Base-by-base conservation (phyloP, 805 yeast species). In the Candida coquimbonensis region DNA sequence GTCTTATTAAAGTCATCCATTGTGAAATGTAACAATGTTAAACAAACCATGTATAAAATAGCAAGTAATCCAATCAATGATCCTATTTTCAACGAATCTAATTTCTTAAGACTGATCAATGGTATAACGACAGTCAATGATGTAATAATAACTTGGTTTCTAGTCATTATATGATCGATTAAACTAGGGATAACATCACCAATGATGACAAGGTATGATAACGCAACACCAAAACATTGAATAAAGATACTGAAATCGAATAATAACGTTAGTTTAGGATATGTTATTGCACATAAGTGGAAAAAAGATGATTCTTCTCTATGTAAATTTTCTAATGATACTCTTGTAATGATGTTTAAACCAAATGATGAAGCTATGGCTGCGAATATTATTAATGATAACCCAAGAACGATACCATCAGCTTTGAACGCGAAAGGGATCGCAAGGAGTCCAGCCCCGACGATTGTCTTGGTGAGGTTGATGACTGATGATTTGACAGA, bases 361-460 rank as follows among this genome's bases (percentile, higher is more conserved):
- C 95, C 95, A 60, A 72, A 80, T 2, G 81, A 79, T 13, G 88
- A 79, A 0, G 87, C 75, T 6, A 72, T 38, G 2, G 87, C 88
- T 1, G 88, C 87, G 38, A 82, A 46, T 1, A 81, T 17, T 9
- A 83, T 70, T 33, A 86, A 68, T 3, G 69, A 37, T 0, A 72
- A 53, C 2, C 93, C 93, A 25, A 80, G 65, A 9, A 77, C 45
- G 3, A 83, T 57, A 7, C 90, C 88, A 59, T 84, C 87, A 26
- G 83, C 73, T 45, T 73, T 71, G 64, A 83, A 80, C 1, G 88
- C 86, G 49, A 71, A 80, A 0, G 93, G 90, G 67, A 85, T 77
- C 13, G 90, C 87, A 24, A 85, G 70, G 37, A 84, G 68, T 1
- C 95, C 95, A 0, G 93, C 88, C 7, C 95, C 95, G 12, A 86